Evolutionary conservation across 371 early-diverging fungal species (phyloP).

Genomic region (Phascolomyces articulosus): DNA sequence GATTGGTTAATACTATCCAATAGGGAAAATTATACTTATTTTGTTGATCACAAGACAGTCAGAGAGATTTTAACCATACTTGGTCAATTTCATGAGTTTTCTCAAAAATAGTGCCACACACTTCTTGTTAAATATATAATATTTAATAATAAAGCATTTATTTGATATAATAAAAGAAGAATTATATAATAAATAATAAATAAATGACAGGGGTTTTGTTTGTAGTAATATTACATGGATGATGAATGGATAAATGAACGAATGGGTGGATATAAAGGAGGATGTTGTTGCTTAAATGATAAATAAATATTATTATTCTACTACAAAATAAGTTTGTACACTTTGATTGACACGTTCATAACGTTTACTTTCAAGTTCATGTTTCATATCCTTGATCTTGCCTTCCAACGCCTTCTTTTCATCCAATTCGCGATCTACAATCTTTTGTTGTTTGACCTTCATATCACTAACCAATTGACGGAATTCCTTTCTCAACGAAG

Average conservation of each 20-base stretch:
- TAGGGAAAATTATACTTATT: conserved; percentile 6
- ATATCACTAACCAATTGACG: conserved; percentile 59
- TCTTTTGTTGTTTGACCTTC: conserved; percentile 58
- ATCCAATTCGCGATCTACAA: conserved; percentile 52
- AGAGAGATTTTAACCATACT: background rate
- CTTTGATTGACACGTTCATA: conserved; percentile 56
- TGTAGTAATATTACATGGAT: too few relatives aligned
- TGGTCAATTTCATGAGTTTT: background rate
- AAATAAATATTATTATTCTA: background rate
- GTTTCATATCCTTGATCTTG: conserved; percentile 54
- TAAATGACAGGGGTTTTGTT: too few relatives aligned
- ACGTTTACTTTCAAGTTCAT: conserved; percentile 53
- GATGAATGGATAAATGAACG: too few relatives aligned
- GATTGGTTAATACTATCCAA: conserved; percentile 3
- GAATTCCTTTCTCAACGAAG: conserved; percentile 64
- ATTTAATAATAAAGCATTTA: too few relatives aligned
- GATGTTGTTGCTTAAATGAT: background rate
- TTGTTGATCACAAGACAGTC: background rate
- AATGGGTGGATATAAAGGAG: too few relatives aligned
- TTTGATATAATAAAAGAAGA: too few relatives aligned
- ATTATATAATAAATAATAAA: too few relatives aligned
- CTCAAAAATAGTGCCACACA: too few relatives aligned
- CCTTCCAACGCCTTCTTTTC: conserved; percentile 57
- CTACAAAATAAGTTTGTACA: conserved; percentile 41
- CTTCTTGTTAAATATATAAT: too few relatives aligned